Base-by-base conservation (phyloP, 805 yeast species). In the Starmera dryadoides region DNA sequence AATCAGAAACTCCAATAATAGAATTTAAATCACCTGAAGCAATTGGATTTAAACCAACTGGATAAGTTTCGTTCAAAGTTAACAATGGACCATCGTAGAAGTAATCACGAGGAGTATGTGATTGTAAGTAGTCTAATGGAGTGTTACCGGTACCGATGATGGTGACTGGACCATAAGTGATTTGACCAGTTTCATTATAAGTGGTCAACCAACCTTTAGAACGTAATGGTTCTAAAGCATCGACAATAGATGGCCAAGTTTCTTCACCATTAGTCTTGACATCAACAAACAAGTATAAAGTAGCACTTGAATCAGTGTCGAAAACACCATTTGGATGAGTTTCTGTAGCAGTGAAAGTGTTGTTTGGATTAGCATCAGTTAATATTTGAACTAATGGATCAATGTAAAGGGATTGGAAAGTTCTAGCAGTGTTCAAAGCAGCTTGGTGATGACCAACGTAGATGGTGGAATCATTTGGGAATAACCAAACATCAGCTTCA, bases 101-200 rank as follows among this genome's bases (percentile, higher is more conserved):
- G 36, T 43, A 47, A 17, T 49, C 45, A 37, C 59, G 67, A 48
- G 57, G 68, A 64, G 35, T 65, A 49, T 26, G 50, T 10, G 48
- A 19, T 16, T 64, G 58, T 17, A 56, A 45, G 16, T 29, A 52
- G 16, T 63, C 73, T 34, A 56, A 50, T 2, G 89, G 88, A 17
- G 78, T 69, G 49, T 81, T 74, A 4, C 93, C 93, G 0, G 91
- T 84, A 25, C 81, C 73, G 16, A 84, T 69, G 10, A 83, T 66
- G 1, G 84, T 73, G 14, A 84, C 45, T 5, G 88, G 87, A 3
- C 80, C 80, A 36, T 63, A 59, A 3, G 59, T 59, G 30, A 69
- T 46, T 22, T 53, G 50, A 0, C 64, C 59, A 3, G 63, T 53
- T 9, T 55, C 50, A 30, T 60, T 45, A 47, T 60, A 75, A 38